phyloP scores from a whole-genome alignment of 768 basidiomycete species.

The Scleroderma citrinum region DNA sequence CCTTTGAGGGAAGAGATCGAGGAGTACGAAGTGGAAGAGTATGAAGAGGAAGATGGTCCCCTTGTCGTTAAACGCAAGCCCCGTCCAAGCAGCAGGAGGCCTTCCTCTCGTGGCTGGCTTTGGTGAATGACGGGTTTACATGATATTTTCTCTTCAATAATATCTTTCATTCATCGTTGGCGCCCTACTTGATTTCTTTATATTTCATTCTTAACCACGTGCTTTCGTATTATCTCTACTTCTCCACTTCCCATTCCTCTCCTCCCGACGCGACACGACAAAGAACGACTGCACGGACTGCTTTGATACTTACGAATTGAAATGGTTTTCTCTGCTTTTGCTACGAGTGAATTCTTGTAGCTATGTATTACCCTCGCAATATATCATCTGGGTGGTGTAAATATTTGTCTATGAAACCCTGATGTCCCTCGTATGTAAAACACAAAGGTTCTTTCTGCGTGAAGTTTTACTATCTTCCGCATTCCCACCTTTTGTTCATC shows the following conservation, averaged over 20 bases:
- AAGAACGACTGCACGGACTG: constrained; percentile 16
- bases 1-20: constrained; percentile 34
- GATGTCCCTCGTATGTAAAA: neutral
- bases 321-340: constrained; percentile 3
- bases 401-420: constrained; percentile 1
- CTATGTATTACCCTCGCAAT: constrained; percentile 7
- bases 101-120: constrained; percentile 47
- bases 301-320: constrained; percentile 12
- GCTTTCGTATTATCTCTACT: constrained; percentile 6
- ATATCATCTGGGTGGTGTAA: constrained; percentile 5
- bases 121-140: constrained; percentile 39
- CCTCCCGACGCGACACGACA: constrained; percentile 25
- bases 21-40: constrained; percentile 33
- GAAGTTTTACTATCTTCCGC: neutral
- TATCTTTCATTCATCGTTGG: constrained; percentile 18
- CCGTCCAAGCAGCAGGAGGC: constrained; percentile 41
- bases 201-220: constrained; percentile 6
- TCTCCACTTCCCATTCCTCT: constrained; percentile 13
- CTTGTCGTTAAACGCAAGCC: constrained; percentile 37
- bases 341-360: constrained; percentile 4
- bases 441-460: neutral
- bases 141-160: constrained; percentile 29
- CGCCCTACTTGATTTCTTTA: constrained; percentile 17
- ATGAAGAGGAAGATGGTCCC: constrained; percentile 37
- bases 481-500: too few relatives aligned